Conservation (phyloP, 495 filamentous ascomycete species). For the Penicillium macrosclerotiorum region DNA sequence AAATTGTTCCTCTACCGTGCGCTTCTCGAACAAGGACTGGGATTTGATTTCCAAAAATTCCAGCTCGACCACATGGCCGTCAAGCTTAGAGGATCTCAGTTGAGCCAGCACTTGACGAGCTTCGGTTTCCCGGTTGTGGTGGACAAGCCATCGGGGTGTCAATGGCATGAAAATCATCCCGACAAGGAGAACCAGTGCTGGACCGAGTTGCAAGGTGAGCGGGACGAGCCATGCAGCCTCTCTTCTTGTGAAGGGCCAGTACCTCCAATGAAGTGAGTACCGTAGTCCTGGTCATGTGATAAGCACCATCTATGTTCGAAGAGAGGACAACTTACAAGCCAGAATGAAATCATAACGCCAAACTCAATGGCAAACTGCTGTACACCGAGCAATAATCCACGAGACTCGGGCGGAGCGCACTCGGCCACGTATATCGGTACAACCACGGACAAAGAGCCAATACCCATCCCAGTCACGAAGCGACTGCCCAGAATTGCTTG, state of each 20-base stretch:
- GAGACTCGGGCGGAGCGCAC: slow-evolving; percentile 1
- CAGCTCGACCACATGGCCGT: no score
- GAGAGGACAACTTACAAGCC: no score
- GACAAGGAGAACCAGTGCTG: slow-evolving; percentile 36
- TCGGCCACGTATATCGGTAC: slow-evolving; percentile 6
- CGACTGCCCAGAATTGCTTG: no score
- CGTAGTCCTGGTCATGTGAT: no score
- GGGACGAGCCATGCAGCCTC: slow-evolving; percentile 44
- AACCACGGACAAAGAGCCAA: slow-evolving; percentile 9
- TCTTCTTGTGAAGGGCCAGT: slow-evolving; percentile 38
- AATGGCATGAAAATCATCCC: slow-evolving; percentile 43
- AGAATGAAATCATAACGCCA: slow-evolving; percentile 34
- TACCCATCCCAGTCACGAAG: slow-evolving; percentile 4
- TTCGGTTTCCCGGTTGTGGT: no score
- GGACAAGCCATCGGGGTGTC: no score
- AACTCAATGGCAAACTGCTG: slow-evolving; percentile 30
- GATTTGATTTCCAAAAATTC: no score
- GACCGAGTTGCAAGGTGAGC: slow-evolving; percentile 46
- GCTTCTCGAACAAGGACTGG: no score
- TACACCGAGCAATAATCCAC: slow-evolving; percentile 7
- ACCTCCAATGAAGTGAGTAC: slow-evolving; percentile 34
- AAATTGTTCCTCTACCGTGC: no score
- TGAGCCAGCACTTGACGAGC: no score
- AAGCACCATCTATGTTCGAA: no score
- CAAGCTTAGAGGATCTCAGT: no score